A percentile compares a stretch with the other conserved stretches of the same genome.
These are phyloP conservation scores for Ogataea sp. DNA, from an alignment of 805 yeast genomes.

Conservation along the genomic window DNA sequence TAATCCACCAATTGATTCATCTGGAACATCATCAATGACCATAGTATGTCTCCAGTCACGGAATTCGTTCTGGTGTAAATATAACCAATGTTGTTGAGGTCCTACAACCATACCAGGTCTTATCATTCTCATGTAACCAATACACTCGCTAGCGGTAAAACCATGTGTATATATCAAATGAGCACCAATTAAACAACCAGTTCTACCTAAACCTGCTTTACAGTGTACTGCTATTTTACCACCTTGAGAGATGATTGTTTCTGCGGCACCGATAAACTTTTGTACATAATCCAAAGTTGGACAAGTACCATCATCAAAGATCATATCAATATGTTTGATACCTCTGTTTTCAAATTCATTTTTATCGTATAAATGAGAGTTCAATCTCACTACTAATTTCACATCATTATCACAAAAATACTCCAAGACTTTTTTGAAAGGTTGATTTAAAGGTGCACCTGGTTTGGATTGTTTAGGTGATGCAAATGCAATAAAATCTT, in stretches of 20 bases:
- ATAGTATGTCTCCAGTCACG: slow-evolving; percentile 94
- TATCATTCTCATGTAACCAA: slow-evolving; percentile 91
- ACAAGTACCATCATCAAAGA: slow-evolving; percentile 97
- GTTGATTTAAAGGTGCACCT: slow-evolving; percentile 53
- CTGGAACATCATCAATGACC: slow-evolving; percentile 65
- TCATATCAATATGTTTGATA: slow-evolving; percentile 89
- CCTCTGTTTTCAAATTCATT: slow-evolving; percentile 74
- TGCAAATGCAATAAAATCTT: slow-evolving; percentile 95
- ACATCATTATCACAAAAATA: slow-evolving; percentile 70
- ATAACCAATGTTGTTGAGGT: slow-evolving; percentile 98
- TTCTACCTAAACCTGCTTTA: slow-evolving; percentile 96
- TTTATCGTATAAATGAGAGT: slow-evolving; percentile 85
- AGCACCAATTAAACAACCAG: slow-evolving; percentile 97
- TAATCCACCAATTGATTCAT: slow-evolving; percentile 59
- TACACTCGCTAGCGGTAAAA: slow-evolving; percentile 94
- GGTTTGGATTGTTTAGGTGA: slow-evolving; percentile 73
- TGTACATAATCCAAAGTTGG: slow-evolving; percentile 92
- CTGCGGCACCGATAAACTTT: slow-evolving; percentile 91
- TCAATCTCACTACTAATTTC: slow-evolving; percentile 82
- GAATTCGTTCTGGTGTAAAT: slow-evolving; percentile 91
- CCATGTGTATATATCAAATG: slow-evolving; percentile 94
- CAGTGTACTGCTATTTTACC: slow-evolving; percentile 99
- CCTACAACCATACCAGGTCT: slow-evolving; percentile 99
- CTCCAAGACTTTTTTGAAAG: slow-evolving; percentile 73
- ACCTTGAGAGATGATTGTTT: slow-evolving; percentile 73